Conservation (phyloP, 2,329 filamentous ascomycete genomes). For the Ceratocystis lukuohia region DNA sequence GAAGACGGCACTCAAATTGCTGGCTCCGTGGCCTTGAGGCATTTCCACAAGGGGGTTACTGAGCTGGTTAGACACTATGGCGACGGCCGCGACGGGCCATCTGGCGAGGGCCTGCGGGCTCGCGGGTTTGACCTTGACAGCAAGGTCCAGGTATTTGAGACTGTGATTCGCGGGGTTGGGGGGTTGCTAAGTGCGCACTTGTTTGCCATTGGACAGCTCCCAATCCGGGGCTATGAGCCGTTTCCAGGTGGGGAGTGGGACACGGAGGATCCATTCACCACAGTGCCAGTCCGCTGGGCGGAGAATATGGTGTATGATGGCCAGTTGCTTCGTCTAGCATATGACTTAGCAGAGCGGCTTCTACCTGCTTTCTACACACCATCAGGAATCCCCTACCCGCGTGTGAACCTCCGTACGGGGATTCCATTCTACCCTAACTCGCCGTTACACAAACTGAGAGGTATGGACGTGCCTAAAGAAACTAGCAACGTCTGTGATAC, state of each 20-base stretch:
- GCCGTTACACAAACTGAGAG: slow-evolving; percentile 49
- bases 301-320: slow-evolving; percentile 75
- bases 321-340: slow-evolving; percentile 76
- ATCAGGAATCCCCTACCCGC: slow-evolving; percentile 85
- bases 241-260: slow-evolving; percentile 23
- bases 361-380: slow-evolving; percentile 84
- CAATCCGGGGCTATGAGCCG: slow-evolving; percentile 65
- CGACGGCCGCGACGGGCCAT: slow-evolving; percentile 58
- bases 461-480: slow-evolving; percentile 19
- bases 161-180: slow-evolving; percentile 83
- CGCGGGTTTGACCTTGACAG: slow-evolving; percentile 88
- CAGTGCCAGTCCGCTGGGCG: slow-evolving; percentile 52
- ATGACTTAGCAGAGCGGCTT: slow-evolving; percentile 70
- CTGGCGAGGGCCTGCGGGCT: slow-evolving; percentile 56
- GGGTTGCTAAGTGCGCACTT: slow-evolving; percentile 85
- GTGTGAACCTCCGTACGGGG: slow-evolving; percentile 80
- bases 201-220: slow-evolving; percentile 81
- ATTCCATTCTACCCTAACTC: slow-evolving; percentile 89
- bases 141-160: slow-evolving; percentile 98
- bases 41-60: slow-evolving; percentile 71
- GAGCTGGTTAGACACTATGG: slow-evolving; percentile 72
- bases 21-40: slow-evolving; percentile 40
- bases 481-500: neutral
- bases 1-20: slow-evolving; percentile 24
- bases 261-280: slow-evolving; percentile 33